These are phyloP conservation scores for Zalaria sp. DNA, from an alignment of 2,329 filamentous ascomycete species.

Conservation along the genomic window DNA sequence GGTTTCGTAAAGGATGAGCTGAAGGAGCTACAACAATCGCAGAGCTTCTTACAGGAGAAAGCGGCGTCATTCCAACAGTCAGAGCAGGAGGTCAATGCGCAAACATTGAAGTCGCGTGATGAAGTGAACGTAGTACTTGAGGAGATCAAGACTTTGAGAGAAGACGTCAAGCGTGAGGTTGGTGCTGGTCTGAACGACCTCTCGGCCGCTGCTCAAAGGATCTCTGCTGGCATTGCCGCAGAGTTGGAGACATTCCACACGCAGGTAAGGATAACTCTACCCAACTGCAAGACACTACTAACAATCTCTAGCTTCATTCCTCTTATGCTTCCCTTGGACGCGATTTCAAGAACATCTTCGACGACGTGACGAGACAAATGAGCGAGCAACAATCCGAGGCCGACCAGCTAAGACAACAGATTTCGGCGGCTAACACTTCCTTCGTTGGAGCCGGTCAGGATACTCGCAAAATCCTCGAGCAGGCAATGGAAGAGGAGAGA, in stretches of 20 bases:
- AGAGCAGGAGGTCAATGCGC: constrained; percentile 51
- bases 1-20: constrained; percentile 64
- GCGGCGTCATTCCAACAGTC: constrained; percentile 53
- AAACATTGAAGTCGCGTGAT: constrained; percentile 57
- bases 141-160: constrained; percentile 79
- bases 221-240: constrained; percentile 75
- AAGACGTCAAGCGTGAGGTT: constrained; percentile 76
- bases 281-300: too few relatives aligned
- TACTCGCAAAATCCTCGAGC: constrained; percentile 52
- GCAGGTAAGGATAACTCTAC: neutral
- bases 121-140: constrained; percentile 86
- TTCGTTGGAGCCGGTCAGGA: constrained; percentile 54
- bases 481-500: constrained; percentile 63
- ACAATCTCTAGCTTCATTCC: constrained; percentile 49
- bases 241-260: constrained; percentile 76
- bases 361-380: constrained; percentile 62
- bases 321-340: constrained; percentile 75
- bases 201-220: constrained; percentile 70
- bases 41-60: constrained; percentile 56
- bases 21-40: constrained; percentile 53
- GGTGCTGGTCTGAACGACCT: constrained; percentile 74
- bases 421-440: constrained; percentile 54
- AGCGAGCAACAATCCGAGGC: constrained; percentile 65
- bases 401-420: constrained; percentile 54
- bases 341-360: constrained; percentile 77